These are phyloP conservation scores for Boletus rex-veris DNA, from an alignment of 768 basidiomycete species.

Conservation along the genomic window DNA sequence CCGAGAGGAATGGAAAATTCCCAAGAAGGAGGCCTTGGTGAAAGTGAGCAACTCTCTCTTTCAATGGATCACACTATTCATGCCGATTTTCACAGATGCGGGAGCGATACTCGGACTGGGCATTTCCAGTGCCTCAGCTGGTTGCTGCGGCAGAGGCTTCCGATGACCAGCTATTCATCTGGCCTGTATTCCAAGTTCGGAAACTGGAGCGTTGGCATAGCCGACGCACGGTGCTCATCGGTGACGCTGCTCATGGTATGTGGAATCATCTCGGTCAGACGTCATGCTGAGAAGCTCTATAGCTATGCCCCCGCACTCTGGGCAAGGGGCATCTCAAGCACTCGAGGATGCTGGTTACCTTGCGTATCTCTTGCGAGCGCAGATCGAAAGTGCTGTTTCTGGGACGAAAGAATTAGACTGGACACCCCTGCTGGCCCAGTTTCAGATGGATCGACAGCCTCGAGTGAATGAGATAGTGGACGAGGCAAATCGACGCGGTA, in stretches of 20 bases:
- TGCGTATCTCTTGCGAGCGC: slow-evolving; percentile 23
- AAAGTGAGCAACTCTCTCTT: slow-evolving; percentile 9
- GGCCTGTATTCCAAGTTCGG: slow-evolving; percentile 27
- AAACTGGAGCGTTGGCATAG: slow-evolving; percentile 26
- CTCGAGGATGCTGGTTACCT: slow-evolving; percentile 32
- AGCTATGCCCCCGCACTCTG: slow-evolving; percentile 33
- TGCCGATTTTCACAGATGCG: slow-evolving; percentile 14
- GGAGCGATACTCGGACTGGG: slow-evolving; percentile 26
- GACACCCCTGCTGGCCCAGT: slow-evolving; percentile 17
- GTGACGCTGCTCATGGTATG: slow-evolving; percentile 33
- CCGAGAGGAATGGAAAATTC: slow-evolving; percentile 30
- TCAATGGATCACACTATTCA: neutral
- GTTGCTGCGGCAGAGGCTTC: slow-evolving; percentile 19
- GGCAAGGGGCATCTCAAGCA: slow-evolving; percentile 31
- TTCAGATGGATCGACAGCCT: slow-evolving; percentile 23
- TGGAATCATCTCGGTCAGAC: neutral
- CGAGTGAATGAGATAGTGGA: slow-evolving; percentile 27
- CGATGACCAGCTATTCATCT: slow-evolving; percentile 19
- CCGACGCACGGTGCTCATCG: slow-evolving; percentile 26
- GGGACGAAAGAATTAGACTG: slow-evolving; percentile 5
- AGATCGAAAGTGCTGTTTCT: slow-evolving; percentile 4
- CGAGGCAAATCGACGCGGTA: slow-evolving; percentile 27
- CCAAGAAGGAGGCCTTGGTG: slow-evolving; percentile 17
- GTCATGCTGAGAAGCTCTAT: neutral
- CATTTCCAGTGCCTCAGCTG: slow-evolving; percentile 28